phyloP scores from a whole-genome alignment of 768 basidiomycete species.

The Suillus bovinus region DNA sequence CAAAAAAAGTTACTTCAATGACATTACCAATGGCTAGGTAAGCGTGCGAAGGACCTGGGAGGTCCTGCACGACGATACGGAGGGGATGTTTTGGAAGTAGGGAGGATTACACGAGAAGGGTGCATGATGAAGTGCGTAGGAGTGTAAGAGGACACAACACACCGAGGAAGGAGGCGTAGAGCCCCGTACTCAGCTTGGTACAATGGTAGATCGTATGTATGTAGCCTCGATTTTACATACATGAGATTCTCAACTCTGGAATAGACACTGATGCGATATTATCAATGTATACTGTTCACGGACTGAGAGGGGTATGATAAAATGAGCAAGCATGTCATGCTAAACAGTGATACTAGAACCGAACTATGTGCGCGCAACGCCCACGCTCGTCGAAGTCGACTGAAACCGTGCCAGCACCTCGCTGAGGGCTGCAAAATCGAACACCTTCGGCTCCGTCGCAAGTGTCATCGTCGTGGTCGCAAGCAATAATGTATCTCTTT shows the following conservation, averaged over 20 bases:
- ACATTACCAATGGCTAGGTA: background rate
- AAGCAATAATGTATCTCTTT: conserved; percentile 14
- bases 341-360: background rate
- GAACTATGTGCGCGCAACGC: background rate
- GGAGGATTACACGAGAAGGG: background rate
- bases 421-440: conserved; percentile 25
- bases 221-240: background rate
- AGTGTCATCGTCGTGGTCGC: conserved; percentile 15
- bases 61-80: background rate
- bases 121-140: background rate
- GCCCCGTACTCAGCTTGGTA: background rate
- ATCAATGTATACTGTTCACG: no score
- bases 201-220: background rate
- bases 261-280: background rate
- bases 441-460: conserved; percentile 15
- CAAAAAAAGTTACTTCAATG: background rate
- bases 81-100: background rate
- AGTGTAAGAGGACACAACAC: background rate
- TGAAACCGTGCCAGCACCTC: conserved; percentile 31
- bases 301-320: background rate
- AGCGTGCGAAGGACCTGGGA: background rate
- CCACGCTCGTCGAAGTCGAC: conserved; percentile 9
- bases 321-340: background rate
- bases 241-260: background rate
- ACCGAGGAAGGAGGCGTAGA: background rate